Percentiles rank a stretch among this genome's conserved stretches.
Evolutionary conservation across 139 green algal species (phyloP).

Genomic region (Coelastrella sp.): DNA sequence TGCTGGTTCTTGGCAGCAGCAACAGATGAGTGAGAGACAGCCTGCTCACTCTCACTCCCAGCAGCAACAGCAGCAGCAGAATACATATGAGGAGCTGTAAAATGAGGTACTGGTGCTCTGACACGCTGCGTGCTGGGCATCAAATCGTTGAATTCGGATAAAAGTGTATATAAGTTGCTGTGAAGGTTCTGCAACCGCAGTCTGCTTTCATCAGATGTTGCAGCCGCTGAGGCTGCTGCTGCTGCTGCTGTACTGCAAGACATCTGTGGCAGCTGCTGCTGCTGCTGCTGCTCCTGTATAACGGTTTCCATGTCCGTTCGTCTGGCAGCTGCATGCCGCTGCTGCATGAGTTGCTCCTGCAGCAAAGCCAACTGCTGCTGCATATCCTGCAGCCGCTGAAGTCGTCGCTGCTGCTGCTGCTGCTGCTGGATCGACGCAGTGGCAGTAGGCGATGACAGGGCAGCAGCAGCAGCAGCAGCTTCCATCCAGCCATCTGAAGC

Average conservation of each 20-base stretch:
- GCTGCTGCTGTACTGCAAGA: background rate
- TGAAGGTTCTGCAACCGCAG: slow-evolving; percentile 3
- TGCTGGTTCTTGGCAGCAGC: slow-evolving; percentile 8
- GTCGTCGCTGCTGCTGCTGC: too few relatives aligned
- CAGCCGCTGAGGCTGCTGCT: slow-evolving; percentile 15
- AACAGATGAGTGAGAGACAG: background rate
- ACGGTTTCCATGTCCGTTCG: too few relatives aligned
- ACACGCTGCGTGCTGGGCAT: background rate
- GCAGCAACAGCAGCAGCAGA: too few relatives aligned
- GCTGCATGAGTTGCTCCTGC: background rate
- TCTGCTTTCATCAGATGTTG: background rate
- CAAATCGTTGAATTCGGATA: background rate
- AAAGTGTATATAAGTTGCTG: background rate
- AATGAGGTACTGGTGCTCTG: background rate
- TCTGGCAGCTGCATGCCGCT: background rate
- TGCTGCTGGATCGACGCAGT: background rate
- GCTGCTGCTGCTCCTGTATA: too few relatives aligned
- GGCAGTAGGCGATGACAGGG: background rate
- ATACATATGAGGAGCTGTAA: background rate
- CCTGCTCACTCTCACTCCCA: background rate
- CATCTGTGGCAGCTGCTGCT: background rate
- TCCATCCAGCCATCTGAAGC: background rate
- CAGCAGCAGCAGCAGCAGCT: background rate
- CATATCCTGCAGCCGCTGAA: background rate
- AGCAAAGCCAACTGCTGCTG: background rate